Evolutionary conservation across 2,329 filamentous ascomycete species (phyloP).

Genomic region (Aspergillus ruber): DNA sequence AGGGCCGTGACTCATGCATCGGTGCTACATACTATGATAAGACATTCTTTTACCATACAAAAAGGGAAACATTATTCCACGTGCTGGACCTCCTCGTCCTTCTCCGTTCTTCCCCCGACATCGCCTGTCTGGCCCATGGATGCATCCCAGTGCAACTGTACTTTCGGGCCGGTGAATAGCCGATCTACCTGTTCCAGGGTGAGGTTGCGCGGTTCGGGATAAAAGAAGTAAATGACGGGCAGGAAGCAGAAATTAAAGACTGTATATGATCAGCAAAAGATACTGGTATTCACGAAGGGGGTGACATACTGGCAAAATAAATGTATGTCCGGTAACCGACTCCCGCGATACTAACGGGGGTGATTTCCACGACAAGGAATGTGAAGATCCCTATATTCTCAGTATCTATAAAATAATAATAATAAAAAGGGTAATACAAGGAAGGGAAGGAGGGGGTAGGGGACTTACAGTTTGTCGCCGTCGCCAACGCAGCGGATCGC

Average conservation of each 20-base stretch:
- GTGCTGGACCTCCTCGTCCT: constrained; percentile 14
- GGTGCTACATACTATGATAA: too few species aligned
- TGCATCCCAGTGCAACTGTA: constrained; percentile 24
- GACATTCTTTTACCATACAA: neutral
- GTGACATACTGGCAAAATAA: constrained; percentile 29
- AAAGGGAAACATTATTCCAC: constrained; percentile 11
- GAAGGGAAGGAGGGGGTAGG: too few species aligned
- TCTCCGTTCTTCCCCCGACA: constrained; percentile 13
- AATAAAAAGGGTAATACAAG: too few species aligned
- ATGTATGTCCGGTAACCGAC: constrained; percentile 40
- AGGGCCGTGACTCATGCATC: too few species aligned
- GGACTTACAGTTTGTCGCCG: constrained; percentile 42
- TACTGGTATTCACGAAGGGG: too few species aligned
- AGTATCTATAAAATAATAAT: neutral
- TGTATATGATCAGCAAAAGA: neutral
- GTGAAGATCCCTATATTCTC: constrained; percentile 33
- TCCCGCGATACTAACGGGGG: constrained; percentile 37
- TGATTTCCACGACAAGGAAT: constrained; percentile 42
- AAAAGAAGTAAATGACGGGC: constrained; percentile 41
- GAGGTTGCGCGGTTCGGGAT: constrained; percentile 28
- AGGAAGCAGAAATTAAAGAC: constrained; percentile 46
- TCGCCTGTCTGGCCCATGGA: constrained; percentile 21
- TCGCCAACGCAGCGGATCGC: constrained; percentile 44
- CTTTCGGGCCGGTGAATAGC: constrained; percentile 29
- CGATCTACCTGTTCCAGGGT: constrained; percentile 31